phyloP scores from a whole-genome alignment of 495 filamentous ascomycete genomes.

The Talaromyces nanjingensis region DNA sequence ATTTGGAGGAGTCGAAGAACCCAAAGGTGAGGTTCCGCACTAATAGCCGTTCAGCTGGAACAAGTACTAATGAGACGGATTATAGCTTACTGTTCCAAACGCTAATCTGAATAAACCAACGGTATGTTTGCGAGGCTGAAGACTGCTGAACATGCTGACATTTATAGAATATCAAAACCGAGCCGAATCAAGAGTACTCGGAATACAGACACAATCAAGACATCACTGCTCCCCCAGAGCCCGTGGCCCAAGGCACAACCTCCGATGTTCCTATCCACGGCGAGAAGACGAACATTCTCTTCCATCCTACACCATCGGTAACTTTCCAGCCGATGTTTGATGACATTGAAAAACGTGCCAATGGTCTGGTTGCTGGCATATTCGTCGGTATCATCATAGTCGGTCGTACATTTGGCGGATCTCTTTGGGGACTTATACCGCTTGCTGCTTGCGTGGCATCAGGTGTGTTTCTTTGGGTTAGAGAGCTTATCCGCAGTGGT shows the following conservation, averaged over 20 bases:
- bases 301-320: slow-evolving; percentile 86
- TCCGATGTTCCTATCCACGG: slow-evolving; percentile 92
- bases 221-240: slow-evolving; percentile 84
- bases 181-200: slow-evolving; percentile 51
- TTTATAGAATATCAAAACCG: slow-evolving; percentile 49
- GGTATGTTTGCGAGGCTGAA: slow-evolving; percentile 24
- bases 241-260: slow-evolving; percentile 68
- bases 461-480: slow-evolving; percentile 81
- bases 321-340: slow-evolving; percentile 82
- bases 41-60: neutral
- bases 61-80: slow-evolving; percentile 2
- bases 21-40: slow-evolving; percentile 46
- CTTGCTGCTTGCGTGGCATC: slow-evolving; percentile 60
- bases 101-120: slow-evolving; percentile 74
- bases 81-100: slow-evolving; percentile 77
- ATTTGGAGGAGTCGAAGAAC: slow-evolving; percentile 64
- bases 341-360: slow-evolving; percentile 63
- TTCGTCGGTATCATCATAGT: slow-evolving; percentile 66
- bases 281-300: slow-evolving; percentile 92
- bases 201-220: slow-evolving; percentile 84
- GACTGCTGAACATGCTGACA: neutral
- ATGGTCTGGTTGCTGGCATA: slow-evolving; percentile 58
- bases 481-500: slow-evolving; percentile 73
- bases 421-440: slow-evolving; percentile 67
- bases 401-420: slow-evolving; percentile 72